phyloP scores from a whole-genome alignment of 176 grass and related monocot species.

The Eragrostis curvula region DNA sequence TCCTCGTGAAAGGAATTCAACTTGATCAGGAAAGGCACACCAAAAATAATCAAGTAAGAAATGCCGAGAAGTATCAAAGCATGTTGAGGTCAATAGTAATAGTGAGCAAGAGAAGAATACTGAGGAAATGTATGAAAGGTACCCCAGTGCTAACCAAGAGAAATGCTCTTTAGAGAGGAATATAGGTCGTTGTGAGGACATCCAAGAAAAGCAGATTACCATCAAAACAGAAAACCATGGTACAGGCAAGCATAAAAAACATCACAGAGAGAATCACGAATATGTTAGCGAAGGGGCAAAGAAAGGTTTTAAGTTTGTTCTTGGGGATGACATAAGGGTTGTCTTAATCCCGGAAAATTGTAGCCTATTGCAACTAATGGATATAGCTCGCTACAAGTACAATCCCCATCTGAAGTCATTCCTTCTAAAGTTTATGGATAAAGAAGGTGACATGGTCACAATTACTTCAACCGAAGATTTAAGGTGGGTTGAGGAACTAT shows the following conservation, averaged over 20 bases:
- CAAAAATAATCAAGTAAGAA: background rate
- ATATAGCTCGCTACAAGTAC: conserved; percentile 70
- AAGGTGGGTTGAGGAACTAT: conserved; percentile 73
- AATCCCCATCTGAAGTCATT: conserved; percentile 58
- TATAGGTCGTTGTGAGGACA: background rate
- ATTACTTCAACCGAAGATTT: conserved; percentile 83
- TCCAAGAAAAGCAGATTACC: conserved; percentile 20
- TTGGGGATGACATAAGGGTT: conserved; percentile 76
- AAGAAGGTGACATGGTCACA: conserved; percentile 83
- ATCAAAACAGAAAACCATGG: conserved; percentile 4
- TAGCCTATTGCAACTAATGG: conserved; percentile 55
- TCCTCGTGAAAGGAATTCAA: conserved; percentile 33
- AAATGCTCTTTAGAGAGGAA: conserved; percentile 21
- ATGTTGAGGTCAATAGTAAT: conserved; percentile 25
- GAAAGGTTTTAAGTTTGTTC: conserved; percentile 63
- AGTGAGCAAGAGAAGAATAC: conserved; percentile 29
- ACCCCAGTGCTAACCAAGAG: conserved; percentile 20
- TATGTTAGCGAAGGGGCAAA: conserved; percentile 34
- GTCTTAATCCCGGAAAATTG: conserved; percentile 68
- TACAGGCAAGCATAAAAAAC: conserved; percentile 41
- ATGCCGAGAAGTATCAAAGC: conserved; percentile 31
- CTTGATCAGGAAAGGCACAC: conserved; percentile 21
- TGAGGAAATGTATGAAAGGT: conserved; percentile 22
- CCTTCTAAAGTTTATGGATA: conserved; percentile 74
- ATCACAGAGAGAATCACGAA: conserved; percentile 28